Conservation (phyloP, 176 grass and related monocot genomes). For the Avena insularis region DNA sequence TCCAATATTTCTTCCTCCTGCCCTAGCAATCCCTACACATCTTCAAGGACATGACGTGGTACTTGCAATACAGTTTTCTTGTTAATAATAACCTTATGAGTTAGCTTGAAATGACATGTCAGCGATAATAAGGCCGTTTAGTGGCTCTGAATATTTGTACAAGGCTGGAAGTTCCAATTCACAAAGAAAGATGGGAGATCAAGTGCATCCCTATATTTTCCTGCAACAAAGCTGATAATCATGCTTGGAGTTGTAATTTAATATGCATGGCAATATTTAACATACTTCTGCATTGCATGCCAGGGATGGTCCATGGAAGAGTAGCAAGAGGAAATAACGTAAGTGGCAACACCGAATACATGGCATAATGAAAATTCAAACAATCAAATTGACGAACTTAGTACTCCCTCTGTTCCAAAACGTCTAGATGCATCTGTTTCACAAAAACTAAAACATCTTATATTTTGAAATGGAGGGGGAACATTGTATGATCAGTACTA, state of each 20-base stretch:
- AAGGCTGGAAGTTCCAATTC: conserved; percentile 38
- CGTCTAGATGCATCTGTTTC: no score
- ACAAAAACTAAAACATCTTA: no score
- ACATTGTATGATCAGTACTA: conserved; percentile 39
- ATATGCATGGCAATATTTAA: not conserved
- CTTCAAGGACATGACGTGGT: not conserved
- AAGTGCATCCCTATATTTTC: conserved; percentile 44
- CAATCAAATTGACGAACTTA: not conserved
- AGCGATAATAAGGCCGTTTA: conserved; percentile 15
- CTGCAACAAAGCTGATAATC: conserved; percentile 37
- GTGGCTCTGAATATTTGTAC: conserved; percentile 8
- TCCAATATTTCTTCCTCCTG: not conserved
- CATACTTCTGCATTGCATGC: not conserved
- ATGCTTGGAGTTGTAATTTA: conserved; percentile 8
- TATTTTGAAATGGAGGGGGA: no score
- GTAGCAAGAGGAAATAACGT: not conserved
- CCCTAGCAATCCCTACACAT: not conserved
- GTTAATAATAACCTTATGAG: not conserved
- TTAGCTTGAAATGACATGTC: not conserved
- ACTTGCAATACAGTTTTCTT: not conserved
- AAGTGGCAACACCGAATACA: not conserved
- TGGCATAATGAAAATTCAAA: not conserved
- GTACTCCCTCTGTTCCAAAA: no score
- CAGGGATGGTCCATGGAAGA: not conserved
- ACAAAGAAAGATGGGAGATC: conserved; percentile 42